phyloP scores from a whole-genome alignment of 768 basidiomycete species.

The Exsudoporus frostii region DNA sequence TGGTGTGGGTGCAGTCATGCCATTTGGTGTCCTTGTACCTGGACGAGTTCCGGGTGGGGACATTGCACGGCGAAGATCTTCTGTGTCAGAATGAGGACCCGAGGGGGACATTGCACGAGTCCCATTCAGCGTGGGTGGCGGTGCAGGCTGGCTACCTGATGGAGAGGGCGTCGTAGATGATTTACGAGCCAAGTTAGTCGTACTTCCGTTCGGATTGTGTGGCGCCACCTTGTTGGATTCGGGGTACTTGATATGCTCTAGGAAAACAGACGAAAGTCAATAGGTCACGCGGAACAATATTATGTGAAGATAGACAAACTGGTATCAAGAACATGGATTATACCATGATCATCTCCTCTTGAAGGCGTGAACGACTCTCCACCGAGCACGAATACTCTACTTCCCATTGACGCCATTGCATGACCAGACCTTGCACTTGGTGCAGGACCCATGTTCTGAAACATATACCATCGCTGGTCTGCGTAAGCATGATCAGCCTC shows the following conservation, averaged over 20 bases:
- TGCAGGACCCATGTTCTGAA: slow-evolving; percentile 98
- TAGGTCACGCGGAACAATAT: background rate
- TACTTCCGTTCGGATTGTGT: slow-evolving; percentile 30
- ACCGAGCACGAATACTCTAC: slow-evolving; percentile 88
- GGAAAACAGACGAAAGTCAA: slow-evolving; percentile 1
- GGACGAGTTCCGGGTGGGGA: slow-evolving; percentile 56
- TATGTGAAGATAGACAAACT: slow-evolving; percentile 51
- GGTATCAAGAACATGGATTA: slow-evolving; percentile 93
- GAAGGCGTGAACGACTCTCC: slow-evolving; percentile 82
- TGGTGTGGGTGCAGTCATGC: slow-evolving; percentile 9
- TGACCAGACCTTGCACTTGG: slow-evolving; percentile 93
- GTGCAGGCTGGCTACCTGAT: slow-evolving; percentile 26
- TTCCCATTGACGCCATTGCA: slow-evolving; percentile 93
- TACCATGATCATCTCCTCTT: slow-evolving; percentile 71
- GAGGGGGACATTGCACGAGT: slow-evolving; percentile 65
- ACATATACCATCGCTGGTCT: slow-evolving; percentile 99
- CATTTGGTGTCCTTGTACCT: slow-evolving; percentile 35
- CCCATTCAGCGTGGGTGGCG: slow-evolving; percentile 30
- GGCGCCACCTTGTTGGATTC: slow-evolving; percentile 48
- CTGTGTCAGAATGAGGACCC: slow-evolving; percentile 44
- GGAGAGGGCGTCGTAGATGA: slow-evolving; percentile 41
- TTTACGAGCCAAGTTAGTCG: slow-evolving; percentile 42
- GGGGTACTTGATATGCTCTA: slow-evolving; percentile 93
- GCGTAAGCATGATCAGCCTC: slow-evolving; percentile 14
- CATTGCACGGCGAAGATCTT: slow-evolving; percentile 62